Conservation (phyloP, 1,284 basidiomycete species). For the Athelia psychrophila region DNA sequence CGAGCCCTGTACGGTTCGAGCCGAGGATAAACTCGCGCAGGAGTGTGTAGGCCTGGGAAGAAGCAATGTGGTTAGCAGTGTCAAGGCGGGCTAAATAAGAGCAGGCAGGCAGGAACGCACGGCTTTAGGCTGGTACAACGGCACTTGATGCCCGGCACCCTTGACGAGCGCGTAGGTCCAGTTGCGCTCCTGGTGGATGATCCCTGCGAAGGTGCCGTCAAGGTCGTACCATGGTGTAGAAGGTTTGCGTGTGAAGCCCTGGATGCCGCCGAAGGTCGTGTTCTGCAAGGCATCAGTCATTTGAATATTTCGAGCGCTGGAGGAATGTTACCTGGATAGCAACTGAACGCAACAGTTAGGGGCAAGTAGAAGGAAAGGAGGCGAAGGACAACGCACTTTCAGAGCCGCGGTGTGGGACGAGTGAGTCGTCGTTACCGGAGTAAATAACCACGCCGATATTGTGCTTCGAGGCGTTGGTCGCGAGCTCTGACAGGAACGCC, state of each 20-base stretch:
- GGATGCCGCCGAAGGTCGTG: constrained; percentile 71
- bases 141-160: constrained; percentile 57
- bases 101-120: constrained; percentile 32
- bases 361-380: not conserved
- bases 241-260: constrained; percentile 65
- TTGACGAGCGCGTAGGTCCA: constrained; percentile 63
- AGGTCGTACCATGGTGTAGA: constrained; percentile 66
- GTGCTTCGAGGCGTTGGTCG: constrained; percentile 53
- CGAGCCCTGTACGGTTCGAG: constrained; percentile 47
- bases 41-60: constrained; percentile 48
- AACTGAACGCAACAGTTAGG: not conserved
- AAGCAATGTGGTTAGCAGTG: constrained; percentile 3
- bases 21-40: constrained; percentile 61
- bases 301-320: not conserved
- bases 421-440: constrained; percentile 66
- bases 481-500: constrained; percentile 60
- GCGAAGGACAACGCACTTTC: constrained; percentile 41
- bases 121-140: constrained; percentile 43
- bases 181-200: constrained; percentile 69
- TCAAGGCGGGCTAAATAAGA: not conserved
- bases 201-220: constrained; percentile 55
- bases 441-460: constrained; percentile 55
- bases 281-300: constrained; percentile 45
- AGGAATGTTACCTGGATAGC: not conserved
- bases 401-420: constrained; percentile 60